phyloP scores from a whole-genome alignment of 371 early-diverging fungal species.

The Zychaea mexicana region DNA sequence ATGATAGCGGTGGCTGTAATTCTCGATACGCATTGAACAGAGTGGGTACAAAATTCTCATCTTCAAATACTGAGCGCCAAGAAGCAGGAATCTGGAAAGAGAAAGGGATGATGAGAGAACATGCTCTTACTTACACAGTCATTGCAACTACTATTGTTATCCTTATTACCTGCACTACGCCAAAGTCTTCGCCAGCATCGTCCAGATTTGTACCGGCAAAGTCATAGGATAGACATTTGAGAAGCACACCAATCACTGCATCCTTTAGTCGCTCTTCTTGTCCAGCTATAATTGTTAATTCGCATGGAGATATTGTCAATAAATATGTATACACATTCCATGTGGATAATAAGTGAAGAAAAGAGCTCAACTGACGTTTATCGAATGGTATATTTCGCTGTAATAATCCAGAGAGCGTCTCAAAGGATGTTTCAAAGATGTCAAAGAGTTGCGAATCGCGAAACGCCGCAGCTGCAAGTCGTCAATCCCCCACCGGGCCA shows the following conservation, averaged over 20 bases:
- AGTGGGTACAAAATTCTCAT: slow-evolving; percentile 66
- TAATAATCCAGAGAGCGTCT: slow-evolving; percentile 57
- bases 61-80: slow-evolving; percentile 78
- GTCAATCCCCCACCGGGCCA: too few species aligned
- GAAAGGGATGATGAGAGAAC: background rate
- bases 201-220: slow-evolving; percentile 87
- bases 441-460: slow-evolving; percentile 77
- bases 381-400: slow-evolving; percentile 41
- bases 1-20: slow-evolving; percentile 55
- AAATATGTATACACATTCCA: too few species aligned
- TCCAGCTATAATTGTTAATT: slow-evolving; percentile 22
- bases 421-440: slow-evolving; percentile 71
- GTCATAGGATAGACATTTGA: slow-evolving; percentile 80
- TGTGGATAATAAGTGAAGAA: background rate
- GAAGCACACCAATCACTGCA: slow-evolving; percentile 63
- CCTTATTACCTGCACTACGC: slow-evolving; percentile 71
- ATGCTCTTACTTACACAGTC: too few species aligned
- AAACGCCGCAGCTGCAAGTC: slow-evolving; percentile 73
- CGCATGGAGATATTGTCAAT: too few species aligned
- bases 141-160: too few species aligned
- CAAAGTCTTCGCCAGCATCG: slow-evolving; percentile 85
- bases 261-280: slow-evolving; percentile 61
- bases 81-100: slow-evolving; percentile 66
- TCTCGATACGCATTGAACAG: slow-evolving; percentile 74
- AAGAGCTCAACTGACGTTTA: slow-evolving; percentile 32